Conservation (phyloP, 805 yeast species). For the Priceomyces castillae region DNA sequence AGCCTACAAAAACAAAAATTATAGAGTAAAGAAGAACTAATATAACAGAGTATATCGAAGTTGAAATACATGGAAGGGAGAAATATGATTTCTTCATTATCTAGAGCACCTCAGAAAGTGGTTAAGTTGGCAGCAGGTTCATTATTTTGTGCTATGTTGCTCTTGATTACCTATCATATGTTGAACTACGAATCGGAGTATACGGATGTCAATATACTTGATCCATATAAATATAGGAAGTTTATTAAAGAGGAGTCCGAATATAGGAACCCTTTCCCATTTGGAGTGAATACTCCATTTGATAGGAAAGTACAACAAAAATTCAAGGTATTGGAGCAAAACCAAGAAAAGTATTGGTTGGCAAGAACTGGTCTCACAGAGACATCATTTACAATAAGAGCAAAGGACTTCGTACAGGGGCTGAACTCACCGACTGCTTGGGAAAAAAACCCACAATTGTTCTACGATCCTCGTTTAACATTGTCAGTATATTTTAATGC, state of each 20-base stretch:
- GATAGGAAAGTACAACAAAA: constrained; percentile 16
- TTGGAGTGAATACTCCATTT: constrained; percentile 3
- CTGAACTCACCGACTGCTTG: constrained; percentile 15
- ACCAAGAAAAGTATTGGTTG: constrained; percentile 22
- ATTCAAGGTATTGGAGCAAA: constrained; percentile 12
- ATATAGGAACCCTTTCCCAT: neutral
- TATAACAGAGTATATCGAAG: too few relatives aligned
- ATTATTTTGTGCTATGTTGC: neutral
- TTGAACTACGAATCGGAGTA: neutral
- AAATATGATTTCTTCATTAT: neutral
- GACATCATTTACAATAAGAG: constrained; percentile 9
- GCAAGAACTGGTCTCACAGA: constrained; percentile 22
- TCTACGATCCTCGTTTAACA: constrained; percentile 57
- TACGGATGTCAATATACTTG: neutral
- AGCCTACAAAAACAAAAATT: too few relatives aligned
- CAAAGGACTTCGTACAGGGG: constrained; percentile 11
- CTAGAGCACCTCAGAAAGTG: neutral
- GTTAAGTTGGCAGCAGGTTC: neutral
- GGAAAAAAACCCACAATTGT: constrained; percentile 18
- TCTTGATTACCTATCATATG: neutral
- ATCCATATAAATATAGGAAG: neutral
- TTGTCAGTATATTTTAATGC: constrained; percentile 47
- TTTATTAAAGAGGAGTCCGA: neutral
- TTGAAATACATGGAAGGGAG: neutral
- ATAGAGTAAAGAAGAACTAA: too few relatives aligned